phyloP scores from a whole-genome alignment of 2,329 filamentous ascomycete species.

The Colletotrichum chrysophilum region DNA sequence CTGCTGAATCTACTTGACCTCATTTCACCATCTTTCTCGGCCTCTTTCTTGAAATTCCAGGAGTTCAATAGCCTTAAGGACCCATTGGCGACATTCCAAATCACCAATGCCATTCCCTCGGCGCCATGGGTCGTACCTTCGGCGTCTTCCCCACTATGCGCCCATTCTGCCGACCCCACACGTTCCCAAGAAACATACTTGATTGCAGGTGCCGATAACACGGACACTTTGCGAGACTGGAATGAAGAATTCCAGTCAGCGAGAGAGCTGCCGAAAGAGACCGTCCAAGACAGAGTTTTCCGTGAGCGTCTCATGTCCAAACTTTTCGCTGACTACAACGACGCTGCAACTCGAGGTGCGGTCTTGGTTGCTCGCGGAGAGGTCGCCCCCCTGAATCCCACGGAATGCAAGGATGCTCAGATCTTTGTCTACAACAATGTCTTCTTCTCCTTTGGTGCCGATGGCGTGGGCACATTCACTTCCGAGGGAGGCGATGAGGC shows the following conservation, averaged over 20 bases:
- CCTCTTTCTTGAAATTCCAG: slow-evolving; percentile 78
- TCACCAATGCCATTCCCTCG: slow-evolving; percentile 91
- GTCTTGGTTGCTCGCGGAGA: slow-evolving; percentile 92
- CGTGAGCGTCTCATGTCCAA: slow-evolving; percentile 93
- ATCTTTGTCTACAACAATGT: slow-evolving; percentile 99
- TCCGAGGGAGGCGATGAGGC: slow-evolving; percentile 97
- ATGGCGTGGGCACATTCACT: slow-evolving; percentile 96
- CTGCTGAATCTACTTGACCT: slow-evolving; percentile 79
- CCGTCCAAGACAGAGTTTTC: slow-evolving; percentile 94
- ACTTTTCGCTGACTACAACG: slow-evolving; percentile 96
- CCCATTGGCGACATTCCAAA: slow-evolving; percentile 90
- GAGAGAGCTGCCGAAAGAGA: slow-evolving; percentile 90
- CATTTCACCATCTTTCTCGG: slow-evolving; percentile 83
- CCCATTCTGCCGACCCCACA: slow-evolving; percentile 83
- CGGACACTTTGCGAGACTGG: slow-evolving; percentile 95
- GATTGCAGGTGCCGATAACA: slow-evolving; percentile 88
- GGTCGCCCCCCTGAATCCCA: slow-evolving; percentile 92
- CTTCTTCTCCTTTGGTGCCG: slow-evolving; percentile 98
- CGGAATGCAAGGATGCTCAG: slow-evolving; percentile 89
- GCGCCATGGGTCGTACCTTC: slow-evolving; percentile 89
- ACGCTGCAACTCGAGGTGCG: slow-evolving; percentile 90
- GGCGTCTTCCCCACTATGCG: slow-evolving; percentile 64
- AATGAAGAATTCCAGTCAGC: slow-evolving; percentile 99
- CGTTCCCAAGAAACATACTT: slow-evolving; percentile 93
- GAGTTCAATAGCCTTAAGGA: slow-evolving; percentile 87